Evolutionary conservation across 2,329 filamentous ascomycete species (phyloP).

Genomic region (Clarireedia monteithiana): DNA sequence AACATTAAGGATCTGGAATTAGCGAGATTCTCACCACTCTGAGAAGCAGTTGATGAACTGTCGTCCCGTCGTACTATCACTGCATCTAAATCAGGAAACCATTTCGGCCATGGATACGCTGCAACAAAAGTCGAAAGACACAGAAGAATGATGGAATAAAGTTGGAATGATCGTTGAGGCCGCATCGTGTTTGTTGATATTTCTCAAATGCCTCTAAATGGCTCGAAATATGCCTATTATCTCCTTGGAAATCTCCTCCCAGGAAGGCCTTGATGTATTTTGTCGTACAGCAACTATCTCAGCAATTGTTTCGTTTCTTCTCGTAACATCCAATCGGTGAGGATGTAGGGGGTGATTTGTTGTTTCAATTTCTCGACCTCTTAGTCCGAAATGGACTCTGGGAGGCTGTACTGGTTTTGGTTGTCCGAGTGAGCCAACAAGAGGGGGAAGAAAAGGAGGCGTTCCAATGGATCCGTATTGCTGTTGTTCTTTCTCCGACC

Average conservation of each 20-base stretch:
- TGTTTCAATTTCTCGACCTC: too few species aligned
- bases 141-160: slow-evolving; percentile 42
- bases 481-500: too few species aligned
- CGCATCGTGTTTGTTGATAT: slow-evolving; percentile 38
- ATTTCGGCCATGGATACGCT: slow-evolving; percentile 48
- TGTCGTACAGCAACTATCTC: too few species aligned
- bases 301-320: neutral
- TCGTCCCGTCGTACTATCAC: slow-evolving; percentile 43
- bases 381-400: too few species aligned
- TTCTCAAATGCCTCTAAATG: neutral
- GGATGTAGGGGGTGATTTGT: too few species aligned
- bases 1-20: neutral
- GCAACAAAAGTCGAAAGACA: slow-evolving; percentile 38
- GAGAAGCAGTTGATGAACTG: slow-evolving; percentile 14
- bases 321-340: neutral
- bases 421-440: too few species aligned
- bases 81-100: slow-evolving; percentile 45
- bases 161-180: slow-evolving; percentile 38
- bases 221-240: neutral
- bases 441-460: too few species aligned
- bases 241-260: neutral
- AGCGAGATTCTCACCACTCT: neutral
- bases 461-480: too few species aligned
- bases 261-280: neutral
- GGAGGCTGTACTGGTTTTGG: too few species aligned